Evolutionary conservation across 1,284 basidiomycete species (phyloP).

Genomic region (Malassezia sp.): DNA sequence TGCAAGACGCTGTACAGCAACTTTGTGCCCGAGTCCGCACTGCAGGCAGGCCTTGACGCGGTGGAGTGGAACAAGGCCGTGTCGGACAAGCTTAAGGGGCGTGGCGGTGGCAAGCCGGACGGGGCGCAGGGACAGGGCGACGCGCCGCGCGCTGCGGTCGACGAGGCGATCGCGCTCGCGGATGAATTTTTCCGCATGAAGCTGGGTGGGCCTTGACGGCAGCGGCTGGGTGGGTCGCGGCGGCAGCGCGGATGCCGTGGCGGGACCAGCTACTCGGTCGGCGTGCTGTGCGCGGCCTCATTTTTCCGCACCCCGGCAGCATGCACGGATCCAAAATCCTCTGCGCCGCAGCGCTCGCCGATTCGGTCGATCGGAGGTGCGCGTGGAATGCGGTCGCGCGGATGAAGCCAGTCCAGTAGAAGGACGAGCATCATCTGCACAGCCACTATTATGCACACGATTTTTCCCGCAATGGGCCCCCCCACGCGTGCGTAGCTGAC

Average conservation of each 20-base stretch:
- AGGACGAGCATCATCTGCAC: conserved; percentile 69
- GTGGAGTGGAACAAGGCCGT: conserved; percentile 38
- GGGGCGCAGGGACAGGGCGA: conserved; percentile 42
- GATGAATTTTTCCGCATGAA: conserved; percentile 20
- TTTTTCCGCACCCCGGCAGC: too few species aligned
- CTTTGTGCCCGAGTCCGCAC: conserved; percentile 55
- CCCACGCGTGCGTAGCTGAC: too few species aligned
- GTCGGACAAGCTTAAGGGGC: conserved; percentile 33
- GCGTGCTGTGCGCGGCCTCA: too few species aligned
- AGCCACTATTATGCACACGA: conserved; percentile 65
- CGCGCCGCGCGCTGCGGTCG: conserved; percentile 29
- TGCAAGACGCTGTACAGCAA: conserved; percentile 81
- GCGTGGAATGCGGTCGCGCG: conserved; percentile 54
- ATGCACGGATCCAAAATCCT: too few species aligned
- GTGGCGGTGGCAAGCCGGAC: conserved; percentile 39
- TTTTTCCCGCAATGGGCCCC: conserved; percentile 63
- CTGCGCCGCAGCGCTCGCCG: too few species aligned
- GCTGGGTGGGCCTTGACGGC: conserved; percentile 14
- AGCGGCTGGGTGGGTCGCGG: too few species aligned
- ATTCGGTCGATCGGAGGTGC: too few species aligned
- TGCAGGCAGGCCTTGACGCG: conserved; percentile 30
- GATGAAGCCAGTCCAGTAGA: conserved; percentile 65
- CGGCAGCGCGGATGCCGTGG: too few species aligned
- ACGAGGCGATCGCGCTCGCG: conserved; percentile 31
- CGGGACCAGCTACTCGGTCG: too few species aligned